Conservation (phyloP, 2,329 filamentous ascomycete genomes). For the Fusarium sp. region DNA sequence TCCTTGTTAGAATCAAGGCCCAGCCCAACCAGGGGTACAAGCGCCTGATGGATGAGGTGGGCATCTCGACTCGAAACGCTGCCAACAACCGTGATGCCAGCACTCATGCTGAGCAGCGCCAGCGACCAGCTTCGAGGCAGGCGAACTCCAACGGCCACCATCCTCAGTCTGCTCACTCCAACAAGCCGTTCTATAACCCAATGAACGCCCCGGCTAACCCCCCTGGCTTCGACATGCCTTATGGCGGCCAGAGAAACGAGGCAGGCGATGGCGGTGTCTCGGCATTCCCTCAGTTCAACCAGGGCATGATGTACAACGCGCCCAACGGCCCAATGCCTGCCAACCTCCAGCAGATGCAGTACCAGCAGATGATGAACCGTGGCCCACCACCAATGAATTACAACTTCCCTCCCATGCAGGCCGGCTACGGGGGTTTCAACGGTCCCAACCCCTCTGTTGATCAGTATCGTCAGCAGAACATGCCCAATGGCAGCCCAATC, state of each 20-base stretch:
- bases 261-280: slow-evolving; percentile 61
- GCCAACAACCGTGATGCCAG: slow-evolving; percentile 56
- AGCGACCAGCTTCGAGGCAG: slow-evolving; percentile 67
- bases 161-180: slow-evolving; percentile 53
- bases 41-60: slow-evolving; percentile 98
- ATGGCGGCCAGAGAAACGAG: slow-evolving; percentile 63
- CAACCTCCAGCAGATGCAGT: slow-evolving; percentile 66
- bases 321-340: slow-evolving; percentile 57
- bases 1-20: slow-evolving; percentile 89
- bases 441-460: slow-evolving; percentile 61
- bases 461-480: slow-evolving; percentile 64
- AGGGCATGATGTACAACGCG: slow-evolving; percentile 63
- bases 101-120: slow-evolving; percentile 60
- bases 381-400: slow-evolving; percentile 65
- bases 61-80: slow-evolving; percentile 75
- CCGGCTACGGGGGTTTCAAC: slow-evolving; percentile 65
- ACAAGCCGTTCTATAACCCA: slow-evolving; percentile 65
- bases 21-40: slow-evolving; percentile 97
- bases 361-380: slow-evolving; percentile 69
- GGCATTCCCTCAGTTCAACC: slow-evolving; percentile 62
- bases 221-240: slow-evolving; percentile 63
- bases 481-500: slow-evolving; percentile 63
- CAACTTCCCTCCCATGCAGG: slow-evolving; percentile 67
- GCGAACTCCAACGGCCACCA: slow-evolving; percentile 58
- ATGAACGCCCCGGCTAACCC: slow-evolving; percentile 54